These are phyloP conservation scores for Ensete glaucum DNA, from an alignment of 176 grass and related monocot species.

Conservation along the genomic window DNA sequence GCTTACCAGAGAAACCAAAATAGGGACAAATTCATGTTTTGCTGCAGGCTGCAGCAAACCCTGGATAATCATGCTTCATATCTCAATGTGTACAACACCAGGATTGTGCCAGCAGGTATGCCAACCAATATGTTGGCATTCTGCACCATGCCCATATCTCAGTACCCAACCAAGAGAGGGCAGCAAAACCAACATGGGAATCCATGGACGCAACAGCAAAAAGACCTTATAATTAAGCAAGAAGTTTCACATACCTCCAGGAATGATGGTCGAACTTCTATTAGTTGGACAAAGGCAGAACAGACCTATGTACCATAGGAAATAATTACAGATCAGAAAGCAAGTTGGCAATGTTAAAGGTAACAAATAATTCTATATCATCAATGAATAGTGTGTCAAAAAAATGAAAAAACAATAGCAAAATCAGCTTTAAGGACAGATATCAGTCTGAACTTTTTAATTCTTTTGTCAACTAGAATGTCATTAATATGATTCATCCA, in stretches of 20 bases:
- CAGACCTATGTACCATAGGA: slow-evolving; percentile 50
- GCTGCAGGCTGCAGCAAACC: neutral
- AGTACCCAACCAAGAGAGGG: neutral
- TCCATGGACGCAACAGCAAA: slow-evolving; percentile 8
- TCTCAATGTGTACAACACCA: neutral
- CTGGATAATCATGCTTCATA: neutral
- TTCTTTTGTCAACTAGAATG: neutral
- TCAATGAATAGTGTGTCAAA: neutral
- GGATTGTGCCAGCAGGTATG: neutral
- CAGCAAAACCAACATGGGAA: neutral
- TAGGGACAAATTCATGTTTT: neutral
- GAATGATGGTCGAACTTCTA: slow-evolving; percentile 85
- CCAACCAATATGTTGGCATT: neutral
- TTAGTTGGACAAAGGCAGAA: slow-evolving; percentile 87
- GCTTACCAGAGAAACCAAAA: neutral
- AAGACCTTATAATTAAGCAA: neutral
- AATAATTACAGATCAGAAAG: slow-evolving; percentile 2
- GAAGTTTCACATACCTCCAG: slow-evolving; percentile 53
- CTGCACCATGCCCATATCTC: neutral
- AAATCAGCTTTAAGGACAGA: neutral
- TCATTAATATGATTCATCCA: neutral
- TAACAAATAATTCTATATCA: neutral
- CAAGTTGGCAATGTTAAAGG: neutral
- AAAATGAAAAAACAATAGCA: neutral
- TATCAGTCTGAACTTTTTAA: neutral